Base-by-base conservation (phyloP, 768 basidiomycete genomes). In the Sporobolomyces roseus region DNA sequence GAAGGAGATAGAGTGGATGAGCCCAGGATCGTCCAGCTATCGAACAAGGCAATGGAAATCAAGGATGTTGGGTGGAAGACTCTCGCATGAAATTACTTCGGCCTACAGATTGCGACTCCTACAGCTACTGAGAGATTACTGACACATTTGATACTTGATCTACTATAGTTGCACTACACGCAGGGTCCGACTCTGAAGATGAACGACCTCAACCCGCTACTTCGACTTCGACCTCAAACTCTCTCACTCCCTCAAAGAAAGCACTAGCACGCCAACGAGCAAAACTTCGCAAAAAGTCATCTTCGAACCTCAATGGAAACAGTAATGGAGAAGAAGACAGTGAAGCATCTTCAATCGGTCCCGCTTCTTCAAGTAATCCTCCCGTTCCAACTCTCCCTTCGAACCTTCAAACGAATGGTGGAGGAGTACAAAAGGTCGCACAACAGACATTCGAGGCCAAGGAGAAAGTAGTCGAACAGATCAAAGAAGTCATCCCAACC, bases 211-310 rank as follows among this genome's bases (percentile, higher is more conserved):
- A 23, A 3, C 46, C 43, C n/a, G 61, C 56, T 25, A 27, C 61
- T 1, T 29, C 63, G 10, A 38, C 61, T 8, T 51, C 64, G 29
- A 46, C 63, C 25, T 35, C 52, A 27, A 29, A 51, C 17, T 35
- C 59, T 6, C 27, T 50, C 7, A 63, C 70, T 17, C 65, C 70
- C 27, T 67, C 66, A 12, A 72, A 72, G 27, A 72, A 72, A 52
- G 62, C 70, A 8, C 52, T 64, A 19, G 62, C 62, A 4, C 65
- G 70, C 33, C 63, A 67, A 35, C 58, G 70, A 7, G 62, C 62
- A 10, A 60, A 67, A 43, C 63, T 72, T 7, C 65, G 70, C 52
- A 72, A 72, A 49, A 41, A 72, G 52, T n/a, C n/a, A 8, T 65
- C 66, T 12, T 33, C 36, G 46, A 35, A 35, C 43, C 56, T 71